Conservation (phyloP, 1,139 yeast genomes). For the Torulaspora pretoriensis region DNA sequence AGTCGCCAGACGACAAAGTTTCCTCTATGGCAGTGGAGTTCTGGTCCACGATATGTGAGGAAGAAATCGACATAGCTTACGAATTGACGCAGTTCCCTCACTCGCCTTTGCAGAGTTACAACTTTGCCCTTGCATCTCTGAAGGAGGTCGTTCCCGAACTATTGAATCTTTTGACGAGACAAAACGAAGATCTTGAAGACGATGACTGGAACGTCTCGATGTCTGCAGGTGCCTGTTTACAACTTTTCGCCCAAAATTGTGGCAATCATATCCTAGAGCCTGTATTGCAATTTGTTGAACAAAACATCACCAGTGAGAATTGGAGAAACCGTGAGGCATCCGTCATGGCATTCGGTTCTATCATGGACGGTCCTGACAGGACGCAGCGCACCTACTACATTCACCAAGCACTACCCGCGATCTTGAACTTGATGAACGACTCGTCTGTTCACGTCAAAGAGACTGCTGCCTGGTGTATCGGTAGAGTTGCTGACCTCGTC, state of each 20-base stretch:
- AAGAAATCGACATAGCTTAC: constrained; percentile 75
- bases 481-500: constrained; percentile 87
- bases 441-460: constrained; percentile 81
- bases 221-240: constrained; percentile 98
- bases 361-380: constrained; percentile 89
- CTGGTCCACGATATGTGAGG: constrained; percentile 98
- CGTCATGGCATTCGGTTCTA: constrained; percentile 98
- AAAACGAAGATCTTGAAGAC: constrained; percentile 83
- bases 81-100: constrained; percentile 60
- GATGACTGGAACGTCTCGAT: constrained; percentile 97
- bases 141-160: constrained; percentile 85
- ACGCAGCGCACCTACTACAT: constrained; percentile 63
- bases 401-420: constrained; percentile 77
- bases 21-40: constrained; percentile 98
- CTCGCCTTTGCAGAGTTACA: constrained; percentile 44
- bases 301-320: constrained; percentile 53
- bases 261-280: constrained; percentile 83
- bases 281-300: constrained; percentile 76
- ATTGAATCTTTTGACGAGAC: constrained; percentile 73
- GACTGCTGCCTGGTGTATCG: constrained; percentile 97
- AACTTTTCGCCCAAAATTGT: constrained; percentile 85
- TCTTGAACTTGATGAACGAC: constrained; percentile 69
- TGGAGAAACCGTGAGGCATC: constrained; percentile 97
- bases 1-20: constrained; percentile 66
- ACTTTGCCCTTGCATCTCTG: constrained; percentile 81